Evolutionary conservation across 305 asterid species (phyloP), one percentile per base, ranked within the genome.

Genomic region (Fraxinus latifolia): DNA sequence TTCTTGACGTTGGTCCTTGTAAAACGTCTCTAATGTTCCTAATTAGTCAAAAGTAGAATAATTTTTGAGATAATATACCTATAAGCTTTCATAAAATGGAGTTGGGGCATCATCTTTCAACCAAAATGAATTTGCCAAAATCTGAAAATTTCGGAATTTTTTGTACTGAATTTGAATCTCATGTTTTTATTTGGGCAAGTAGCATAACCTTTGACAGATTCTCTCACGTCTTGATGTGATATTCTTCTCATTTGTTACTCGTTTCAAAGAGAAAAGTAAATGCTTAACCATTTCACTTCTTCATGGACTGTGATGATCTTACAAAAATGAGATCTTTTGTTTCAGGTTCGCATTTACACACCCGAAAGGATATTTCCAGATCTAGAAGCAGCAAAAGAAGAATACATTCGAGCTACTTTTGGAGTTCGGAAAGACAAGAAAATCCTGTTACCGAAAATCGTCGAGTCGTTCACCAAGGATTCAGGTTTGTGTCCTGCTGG

Each of bases 381-480:
- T 71, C 90, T 96, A 77, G 98, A 95, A 91, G 91, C 89, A 3
- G 98, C 97, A 15, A 95, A 95, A 88, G 99, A 95, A 58, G 99
- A 95, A 23, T 96, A 92, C 83, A 89, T 93, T 29, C 90, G 99
- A 33, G 99, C 99, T 39, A 93, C 99, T 1, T 93, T 96, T 78
- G 98, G 98, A 0, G 86, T 91, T 6, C 87, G 90, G 9, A 96
- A 89, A 84, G 97, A 93, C 79, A 88, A 91, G 83, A 96, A 91
- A 81, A 90, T 96, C 85, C 84, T 92, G 14, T 84, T 96, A 21
- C 96, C 98, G 0, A 96, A 95, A 88, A 85, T 91, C 0, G 83
- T 95, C 0, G 98, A 95, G 83, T 87, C 91, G 3, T 96, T 91
- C 70, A 92, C 94, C 3, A 96, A 91, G 85, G 98, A 96, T 81